Evolutionary conservation across 1,284 basidiomycete genomes (phyloP), one percentile per base, ranked within the genome.

Genomic region (Laetiporus sulphureus): DNA sequence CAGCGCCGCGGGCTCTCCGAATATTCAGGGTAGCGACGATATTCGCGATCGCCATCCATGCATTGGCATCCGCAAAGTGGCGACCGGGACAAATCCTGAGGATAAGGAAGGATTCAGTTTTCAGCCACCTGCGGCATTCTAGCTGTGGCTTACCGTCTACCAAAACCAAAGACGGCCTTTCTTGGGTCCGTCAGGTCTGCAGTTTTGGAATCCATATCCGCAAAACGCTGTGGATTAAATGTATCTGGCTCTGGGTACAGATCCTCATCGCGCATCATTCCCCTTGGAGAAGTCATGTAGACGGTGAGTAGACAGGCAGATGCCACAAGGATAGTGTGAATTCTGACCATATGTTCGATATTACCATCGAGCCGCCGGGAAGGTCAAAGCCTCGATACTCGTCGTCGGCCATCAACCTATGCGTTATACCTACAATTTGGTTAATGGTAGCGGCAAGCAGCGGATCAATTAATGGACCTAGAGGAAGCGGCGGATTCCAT

Each of bases 331-430:
- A n/a, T n/a, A n/a, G n/a, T n/a, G n/a, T n/a, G n/a, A n/a, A n/a
- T n/a, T n/a, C n/a, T n/a, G n/a, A 73, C 73, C 67, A 72, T 38
- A 73, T 66, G 48, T 75, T 76, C 13, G 68, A 63, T 32, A 74
- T 53, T 5, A 77, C 59, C 20, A 64, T 72, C 8, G 68, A 61
- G 20, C 68, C 66, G 44, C 60, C 58, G 27, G 72, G 71, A 38
- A 77, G 66, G 42, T 60, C 57, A 54, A 67, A 73, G 15, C 66
- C 69, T 35, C 62, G 60, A 50, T 76, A 76, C 18, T 63, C 57
- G 53, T 76, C 73, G 39, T 73, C 71, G 48, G 71, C 63, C 59
- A 68, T 68, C 18, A 68, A 49, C 35, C 67, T 63, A 59, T 76
- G 73, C 10, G 74, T 72, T 76, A 49, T n/a, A 68, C 72, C 25